These are phyloP conservation scores for Pelagomonas calceolata DNA, from an alignment of 108 stramenopile species.

Conservation along the genomic window DNA sequence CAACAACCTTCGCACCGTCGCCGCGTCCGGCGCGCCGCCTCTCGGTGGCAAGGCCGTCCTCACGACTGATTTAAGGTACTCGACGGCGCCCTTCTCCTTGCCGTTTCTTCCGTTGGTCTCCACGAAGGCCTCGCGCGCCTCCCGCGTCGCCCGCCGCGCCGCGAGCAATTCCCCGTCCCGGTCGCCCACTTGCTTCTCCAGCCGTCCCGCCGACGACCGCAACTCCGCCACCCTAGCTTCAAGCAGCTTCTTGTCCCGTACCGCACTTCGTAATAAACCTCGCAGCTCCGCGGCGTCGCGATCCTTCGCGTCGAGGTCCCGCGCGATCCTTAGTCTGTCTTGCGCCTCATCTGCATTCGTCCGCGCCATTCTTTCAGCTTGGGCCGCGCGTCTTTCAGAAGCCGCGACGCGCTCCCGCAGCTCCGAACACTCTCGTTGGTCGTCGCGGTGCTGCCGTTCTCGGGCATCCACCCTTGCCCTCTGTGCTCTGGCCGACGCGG, in stretches of 20 bases:
- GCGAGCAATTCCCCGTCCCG: background rate
- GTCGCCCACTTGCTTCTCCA: background rate
- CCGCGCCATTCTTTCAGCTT: background rate
- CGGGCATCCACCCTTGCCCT: background rate
- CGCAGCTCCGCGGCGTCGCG: background rate
- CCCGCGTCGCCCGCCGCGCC: background rate
- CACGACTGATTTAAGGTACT: background rate
- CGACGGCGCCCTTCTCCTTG: background rate
- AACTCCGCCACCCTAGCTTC: background rate
- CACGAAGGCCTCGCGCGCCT: background rate
- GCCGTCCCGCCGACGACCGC: background rate
- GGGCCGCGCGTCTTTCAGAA: background rate
- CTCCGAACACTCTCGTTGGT: background rate
- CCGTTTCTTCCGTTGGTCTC: too few species aligned
- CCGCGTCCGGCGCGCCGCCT: background rate
- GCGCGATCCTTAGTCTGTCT: too few species aligned
- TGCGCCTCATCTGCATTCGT: background rate
- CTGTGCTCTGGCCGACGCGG: background rate
- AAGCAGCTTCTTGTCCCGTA: background rate
- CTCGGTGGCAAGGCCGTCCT: background rate
- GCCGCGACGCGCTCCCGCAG: background rate
- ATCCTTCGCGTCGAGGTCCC: too few species aligned
- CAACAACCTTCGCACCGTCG: background rate
- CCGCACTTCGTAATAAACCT: background rate
- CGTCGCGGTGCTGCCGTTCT: background rate